Evolutionary conservation across 768 basidiomycete species (phyloP).

Genomic region (Russula earlei): DNA sequence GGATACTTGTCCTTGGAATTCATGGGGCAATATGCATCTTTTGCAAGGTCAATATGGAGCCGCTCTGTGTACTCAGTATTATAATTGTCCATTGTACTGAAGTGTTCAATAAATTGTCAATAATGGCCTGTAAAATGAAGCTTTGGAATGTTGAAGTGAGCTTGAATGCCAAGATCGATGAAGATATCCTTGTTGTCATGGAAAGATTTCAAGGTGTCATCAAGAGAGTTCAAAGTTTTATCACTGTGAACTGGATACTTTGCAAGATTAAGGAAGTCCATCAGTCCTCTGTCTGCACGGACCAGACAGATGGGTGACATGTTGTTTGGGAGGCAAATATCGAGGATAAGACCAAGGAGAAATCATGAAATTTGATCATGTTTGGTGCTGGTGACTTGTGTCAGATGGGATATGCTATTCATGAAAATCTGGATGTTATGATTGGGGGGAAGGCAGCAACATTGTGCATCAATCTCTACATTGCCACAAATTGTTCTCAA

Average conservation of each 20-base stretch:
- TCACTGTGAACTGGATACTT: constrained; percentile 28
- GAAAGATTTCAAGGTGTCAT: constrained; percentile 24
- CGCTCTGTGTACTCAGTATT: no score
- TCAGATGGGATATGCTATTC: constrained; percentile 30
- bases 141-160: no score
- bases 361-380: constrained; percentile 26
- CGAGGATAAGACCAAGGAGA: background rate
- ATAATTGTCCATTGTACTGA: no score
- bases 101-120: no score
- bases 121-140: no score
- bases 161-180: constrained; percentile 27
- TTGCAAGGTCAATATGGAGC: no score
- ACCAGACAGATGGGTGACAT: background rate
- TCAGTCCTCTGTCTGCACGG: background rate
- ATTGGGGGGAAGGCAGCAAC: constrained; percentile 28
- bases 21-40: no score
- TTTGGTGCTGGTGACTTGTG: constrained; percentile 29
- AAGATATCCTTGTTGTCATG: constrained; percentile 27
- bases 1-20: no score
- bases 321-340: background rate
- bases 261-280: constrained; percentile 32
- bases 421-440: constrained; percentile 29
- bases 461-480: constrained; percentile 31
- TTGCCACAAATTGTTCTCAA: constrained; percentile 21
- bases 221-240: background rate